phyloP scores from a whole-genome alignment of 202 grass and related monocot genomes.

The Carex arenaria region DNA sequence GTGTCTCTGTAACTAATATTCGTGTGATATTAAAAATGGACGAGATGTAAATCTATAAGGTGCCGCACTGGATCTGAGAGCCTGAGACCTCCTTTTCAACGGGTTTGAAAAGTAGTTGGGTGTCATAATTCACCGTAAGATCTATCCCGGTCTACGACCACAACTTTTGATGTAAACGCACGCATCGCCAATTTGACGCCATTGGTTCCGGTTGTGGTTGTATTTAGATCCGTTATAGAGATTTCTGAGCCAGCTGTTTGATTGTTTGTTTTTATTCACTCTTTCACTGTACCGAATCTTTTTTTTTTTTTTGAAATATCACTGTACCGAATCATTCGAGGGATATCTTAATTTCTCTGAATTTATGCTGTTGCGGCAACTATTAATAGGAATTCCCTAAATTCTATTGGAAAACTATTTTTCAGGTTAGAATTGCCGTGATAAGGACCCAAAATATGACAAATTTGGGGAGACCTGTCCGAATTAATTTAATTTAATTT shows the following conservation, averaged over 20 bases:
- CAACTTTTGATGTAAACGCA: not conserved
- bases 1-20: no score
- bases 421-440: not conserved
- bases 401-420: not conserved
- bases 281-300: not conserved
- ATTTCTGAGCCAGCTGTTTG: not conserved
- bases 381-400: not conserved
- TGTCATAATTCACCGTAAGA: not conserved
- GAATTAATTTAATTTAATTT: no score
- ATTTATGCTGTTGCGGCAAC: not conserved
- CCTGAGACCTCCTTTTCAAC: not conserved
- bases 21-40: no score
- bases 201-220: not conserved
- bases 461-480: not conserved
- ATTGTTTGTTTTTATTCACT: not conserved
- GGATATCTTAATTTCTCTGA: not conserved
- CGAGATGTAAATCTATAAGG: not conserved
- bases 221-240: not conserved
- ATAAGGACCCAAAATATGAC: not conserved
- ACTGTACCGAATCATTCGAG: not conserved
- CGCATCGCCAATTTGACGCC: not conserved
- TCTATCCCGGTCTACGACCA: not conserved
- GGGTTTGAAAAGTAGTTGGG: not conserved
- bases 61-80: not conserved
- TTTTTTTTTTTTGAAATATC: no score